Evolutionary conservation across 2,329 filamentous ascomycete species (phyloP).

Genomic region (Ceratocystis huliohia): DNA sequence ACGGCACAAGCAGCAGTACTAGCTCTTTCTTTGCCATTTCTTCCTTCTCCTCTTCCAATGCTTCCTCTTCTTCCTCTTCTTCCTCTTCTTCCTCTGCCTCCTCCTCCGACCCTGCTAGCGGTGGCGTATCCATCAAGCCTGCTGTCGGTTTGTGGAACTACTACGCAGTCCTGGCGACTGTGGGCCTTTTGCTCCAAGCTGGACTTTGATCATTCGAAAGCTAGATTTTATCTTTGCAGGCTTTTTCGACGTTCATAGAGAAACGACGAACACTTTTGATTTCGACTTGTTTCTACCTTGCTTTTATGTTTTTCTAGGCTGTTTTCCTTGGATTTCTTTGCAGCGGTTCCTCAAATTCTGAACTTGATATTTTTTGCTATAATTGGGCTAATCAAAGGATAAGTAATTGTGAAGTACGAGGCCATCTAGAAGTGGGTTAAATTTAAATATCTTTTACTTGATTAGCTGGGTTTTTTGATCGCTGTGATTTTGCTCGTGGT

Average conservation of each 20-base stretch:
- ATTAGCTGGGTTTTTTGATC: too few relatives aligned
- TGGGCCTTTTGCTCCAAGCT: constrained; percentile 1
- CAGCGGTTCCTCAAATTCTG: neutral
- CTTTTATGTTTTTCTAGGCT: neutral
- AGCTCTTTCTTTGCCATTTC: neutral
- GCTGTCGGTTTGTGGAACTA: neutral
- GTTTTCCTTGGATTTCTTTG: neutral
- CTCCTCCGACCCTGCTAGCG: neutral
- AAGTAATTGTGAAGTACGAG: too few relatives aligned
- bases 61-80: too few relatives aligned
- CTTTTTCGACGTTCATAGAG: neutral
- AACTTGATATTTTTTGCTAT: neutral
- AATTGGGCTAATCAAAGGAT: neutral
- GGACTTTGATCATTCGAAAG: neutral
- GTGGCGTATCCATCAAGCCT: neutral
- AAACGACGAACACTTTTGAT: neutral
- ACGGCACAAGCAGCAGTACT: neutral
- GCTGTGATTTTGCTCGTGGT: too few relatives aligned
- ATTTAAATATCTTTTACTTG: too few relatives aligned
- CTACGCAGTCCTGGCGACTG: neutral
- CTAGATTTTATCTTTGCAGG: neutral
- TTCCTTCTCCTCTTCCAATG: neutral
- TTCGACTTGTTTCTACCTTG: neutral
- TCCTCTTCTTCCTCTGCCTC: too few relatives aligned
- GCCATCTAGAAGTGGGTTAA: too few relatives aligned